Conservation (phyloP, 2,329 filamentous ascomycete species). For the Penicillium janthinellum region DNA sequence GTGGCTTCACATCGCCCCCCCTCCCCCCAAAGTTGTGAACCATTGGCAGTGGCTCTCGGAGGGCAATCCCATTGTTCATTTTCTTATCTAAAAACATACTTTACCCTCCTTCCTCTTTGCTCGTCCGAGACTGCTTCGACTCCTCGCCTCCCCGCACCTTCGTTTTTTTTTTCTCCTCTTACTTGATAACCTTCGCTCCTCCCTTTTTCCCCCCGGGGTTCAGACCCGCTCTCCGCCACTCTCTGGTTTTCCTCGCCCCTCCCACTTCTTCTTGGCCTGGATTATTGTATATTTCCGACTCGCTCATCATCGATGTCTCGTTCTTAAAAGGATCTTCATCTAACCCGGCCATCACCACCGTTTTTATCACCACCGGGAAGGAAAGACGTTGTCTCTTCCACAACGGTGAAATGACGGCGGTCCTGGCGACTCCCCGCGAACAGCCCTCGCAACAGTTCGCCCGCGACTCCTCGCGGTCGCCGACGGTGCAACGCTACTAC, state of each 20-base stretch:
- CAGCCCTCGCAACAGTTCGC: conserved; percentile 36
- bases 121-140: background rate
- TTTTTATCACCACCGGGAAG: background rate
- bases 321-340: background rate
- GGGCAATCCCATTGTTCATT: background rate
- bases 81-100: background rate
- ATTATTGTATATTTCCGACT: background rate
- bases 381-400: background rate
- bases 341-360: background rate
- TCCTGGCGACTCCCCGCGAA: conserved; percentile 36
- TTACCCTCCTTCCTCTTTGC: background rate
- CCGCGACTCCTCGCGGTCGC: conserved; percentile 34
- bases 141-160: background rate
- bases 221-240: background rate
- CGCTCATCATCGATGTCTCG: background rate
- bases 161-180: background rate
- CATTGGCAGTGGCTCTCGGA: background rate
- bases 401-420: conserved; percentile 37
- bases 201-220: background rate
- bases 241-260: background rate
- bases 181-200: background rate
- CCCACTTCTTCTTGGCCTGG: background rate
- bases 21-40: background rate
- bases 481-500: conserved; percentile 37
- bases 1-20: background rate